phyloP scores from a whole-genome alignment of 2,329 filamentous ascomycete genomes.

The Proliferodiscus dingleyae region DNA sequence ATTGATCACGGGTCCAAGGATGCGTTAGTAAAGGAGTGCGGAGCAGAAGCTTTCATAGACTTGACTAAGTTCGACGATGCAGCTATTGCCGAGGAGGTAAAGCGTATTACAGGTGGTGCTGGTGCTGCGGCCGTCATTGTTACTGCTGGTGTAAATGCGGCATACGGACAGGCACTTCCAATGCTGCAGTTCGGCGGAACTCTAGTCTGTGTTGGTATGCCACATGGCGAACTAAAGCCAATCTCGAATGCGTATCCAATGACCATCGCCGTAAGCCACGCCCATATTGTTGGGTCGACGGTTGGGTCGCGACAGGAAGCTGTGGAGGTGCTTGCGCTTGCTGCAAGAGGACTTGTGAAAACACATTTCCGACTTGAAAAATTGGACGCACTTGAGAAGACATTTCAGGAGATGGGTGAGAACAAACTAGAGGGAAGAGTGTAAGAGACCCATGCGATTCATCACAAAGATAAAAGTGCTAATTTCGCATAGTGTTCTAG shows the following conservation, averaged over 20 bases:
- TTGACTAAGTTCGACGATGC: conserved; percentile 45
- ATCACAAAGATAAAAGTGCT: background rate
- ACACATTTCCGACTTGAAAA: background rate
- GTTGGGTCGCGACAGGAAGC: conserved; percentile 45
- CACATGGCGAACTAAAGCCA: conserved; percentile 36
- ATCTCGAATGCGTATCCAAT: conserved; percentile 39
- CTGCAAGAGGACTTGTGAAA: conserved; percentile 27
- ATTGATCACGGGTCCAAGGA: conserved; percentile 58
- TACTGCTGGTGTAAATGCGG: conserved; percentile 45
- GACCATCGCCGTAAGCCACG: conserved; percentile 34
- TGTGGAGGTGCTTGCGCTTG: conserved; percentile 40
- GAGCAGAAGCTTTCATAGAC: conserved; percentile 61
- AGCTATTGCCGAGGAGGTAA: conserved; percentile 48
- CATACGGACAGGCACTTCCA: conserved; percentile 41
- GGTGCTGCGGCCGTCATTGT: conserved; percentile 58
- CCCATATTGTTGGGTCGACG: conserved; percentile 40
- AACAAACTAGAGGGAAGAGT: background rate
- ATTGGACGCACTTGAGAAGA: background rate
- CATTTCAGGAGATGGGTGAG: background rate
- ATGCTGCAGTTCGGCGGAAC: conserved; percentile 42
- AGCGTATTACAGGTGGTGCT: conserved; percentile 44
- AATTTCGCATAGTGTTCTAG: background rate
- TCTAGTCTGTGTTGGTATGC: conserved; percentile 45
- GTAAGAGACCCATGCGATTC: background rate
- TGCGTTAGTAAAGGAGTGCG: conserved; percentile 47